These are phyloP conservation scores for Lecanicillium sp. DNA, from an alignment of 2,329 filamentous ascomycete genomes.

Conservation along the genomic window DNA sequence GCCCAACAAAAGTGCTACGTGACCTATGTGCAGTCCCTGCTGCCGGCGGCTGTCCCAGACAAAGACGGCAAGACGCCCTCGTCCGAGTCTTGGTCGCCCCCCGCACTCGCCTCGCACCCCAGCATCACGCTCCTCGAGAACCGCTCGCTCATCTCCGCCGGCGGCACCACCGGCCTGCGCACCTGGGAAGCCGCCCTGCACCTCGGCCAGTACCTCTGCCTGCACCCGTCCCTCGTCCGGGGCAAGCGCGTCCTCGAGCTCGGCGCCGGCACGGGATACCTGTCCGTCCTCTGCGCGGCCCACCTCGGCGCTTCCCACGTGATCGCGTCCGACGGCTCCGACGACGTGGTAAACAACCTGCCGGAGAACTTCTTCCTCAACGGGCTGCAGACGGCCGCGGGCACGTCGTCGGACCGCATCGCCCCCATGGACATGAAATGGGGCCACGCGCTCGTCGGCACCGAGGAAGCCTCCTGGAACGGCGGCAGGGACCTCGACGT, in stretches of 20 bases:
- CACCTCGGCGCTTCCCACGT: conserved; percentile 54
- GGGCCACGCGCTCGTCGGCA: conserved; percentile 54
- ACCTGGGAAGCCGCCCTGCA: conserved; percentile 80
- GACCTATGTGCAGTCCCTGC: conserved; percentile 55
- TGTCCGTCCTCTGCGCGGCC: conserved; percentile 68
- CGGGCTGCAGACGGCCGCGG: conserved; percentile 41
- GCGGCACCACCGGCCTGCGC: conserved; percentile 67
- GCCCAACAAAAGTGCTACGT: conserved; percentile 70
- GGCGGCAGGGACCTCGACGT: conserved; percentile 48
- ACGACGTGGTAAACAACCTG: conserved; percentile 62
- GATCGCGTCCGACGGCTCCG: conserved; percentile 68
- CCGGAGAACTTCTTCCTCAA: conserved; percentile 65
- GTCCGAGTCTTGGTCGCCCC: too few species aligned
- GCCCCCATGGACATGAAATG: conserved; percentile 54
- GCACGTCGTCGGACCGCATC: conserved; percentile 30
- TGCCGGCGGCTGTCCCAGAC: too few species aligned
- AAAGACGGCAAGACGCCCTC: too few species aligned
- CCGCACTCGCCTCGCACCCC: not conserved
- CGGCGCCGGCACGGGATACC: conserved; percentile 69
- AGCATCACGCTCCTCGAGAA: conserved; percentile 63
- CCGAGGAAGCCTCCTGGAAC: conserved; percentile 50
- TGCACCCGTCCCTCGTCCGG: conserved; percentile 37
- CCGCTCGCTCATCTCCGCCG: conserved; percentile 60
- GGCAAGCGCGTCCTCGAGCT: conserved; percentile 62
- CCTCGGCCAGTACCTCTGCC: conserved; percentile 61